Evolutionary conservation across 495 filamentous ascomycete genomes (phyloP).

Genomic region (Neurospora pannonica): DNA sequence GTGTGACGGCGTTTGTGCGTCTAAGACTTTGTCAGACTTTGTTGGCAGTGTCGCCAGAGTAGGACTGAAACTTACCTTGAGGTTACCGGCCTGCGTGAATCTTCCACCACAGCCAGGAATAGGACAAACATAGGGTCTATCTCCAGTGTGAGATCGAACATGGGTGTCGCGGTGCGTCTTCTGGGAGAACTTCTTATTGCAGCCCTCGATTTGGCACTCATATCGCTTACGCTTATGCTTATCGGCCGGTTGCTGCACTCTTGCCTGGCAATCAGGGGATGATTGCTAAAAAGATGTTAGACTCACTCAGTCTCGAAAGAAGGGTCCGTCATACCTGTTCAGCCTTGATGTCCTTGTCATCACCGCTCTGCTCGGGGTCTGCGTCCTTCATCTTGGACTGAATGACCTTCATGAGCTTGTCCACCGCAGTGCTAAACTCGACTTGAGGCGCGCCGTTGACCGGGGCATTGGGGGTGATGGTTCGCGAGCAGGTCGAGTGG

Average conservation of each 20-base stretch:
- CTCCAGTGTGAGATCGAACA: slow-evolving; percentile 78
- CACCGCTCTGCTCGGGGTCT: not conserved
- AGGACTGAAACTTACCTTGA: slow-evolving; percentile 52
- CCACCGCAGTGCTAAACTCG: slow-evolving; percentile 72
- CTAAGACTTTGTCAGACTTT: slow-evolving; percentile 9
- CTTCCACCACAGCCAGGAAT: slow-evolving; percentile 70
- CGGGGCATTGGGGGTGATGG: slow-evolving; percentile 16
- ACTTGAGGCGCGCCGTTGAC: slow-evolving; percentile 26
- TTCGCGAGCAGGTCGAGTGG: slow-evolving; percentile 12
- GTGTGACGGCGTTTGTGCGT: slow-evolving; percentile 29
- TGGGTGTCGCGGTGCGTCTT: slow-evolving; percentile 94
- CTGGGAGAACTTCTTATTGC: slow-evolving; percentile 76
- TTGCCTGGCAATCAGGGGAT: not conserved
- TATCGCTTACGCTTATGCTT: slow-evolving; percentile 52
- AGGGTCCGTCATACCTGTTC: slow-evolving; percentile 4
- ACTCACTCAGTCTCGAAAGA: not conserved
- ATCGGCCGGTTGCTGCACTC: not conserved
- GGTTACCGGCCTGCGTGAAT: slow-evolving; percentile 83
- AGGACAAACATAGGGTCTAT: slow-evolving; percentile 74
- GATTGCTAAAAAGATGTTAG: not conserved
- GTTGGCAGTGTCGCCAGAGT: too few relatives aligned
- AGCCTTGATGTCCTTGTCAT: slow-evolving; percentile 1
- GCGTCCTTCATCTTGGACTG: slow-evolving; percentile 49
- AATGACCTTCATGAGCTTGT: slow-evolving; percentile 87
- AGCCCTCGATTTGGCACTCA: slow-evolving; percentile 63